phyloP scores from a whole-genome alignment of 2,329 filamentous ascomycete species.

The Penicillium freii region DNA sequence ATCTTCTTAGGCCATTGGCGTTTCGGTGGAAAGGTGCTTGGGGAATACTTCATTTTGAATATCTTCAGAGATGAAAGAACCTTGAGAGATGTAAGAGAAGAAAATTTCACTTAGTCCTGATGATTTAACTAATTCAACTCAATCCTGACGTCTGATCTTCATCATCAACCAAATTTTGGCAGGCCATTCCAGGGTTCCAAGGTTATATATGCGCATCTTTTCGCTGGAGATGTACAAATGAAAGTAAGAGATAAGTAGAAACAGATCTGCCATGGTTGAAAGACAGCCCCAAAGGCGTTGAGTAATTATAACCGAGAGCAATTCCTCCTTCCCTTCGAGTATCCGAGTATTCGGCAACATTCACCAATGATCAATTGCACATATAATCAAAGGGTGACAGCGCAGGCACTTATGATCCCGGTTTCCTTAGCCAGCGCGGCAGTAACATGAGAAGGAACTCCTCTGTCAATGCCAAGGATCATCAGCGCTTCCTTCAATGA shows the following conservation, averaged over 20 bases:
- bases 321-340: background rate
- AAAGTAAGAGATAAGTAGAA: background rate
- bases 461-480: slow-evolving; percentile 72
- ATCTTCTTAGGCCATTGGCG: background rate
- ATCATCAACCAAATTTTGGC: background rate
- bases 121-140: background rate
- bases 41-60: background rate
- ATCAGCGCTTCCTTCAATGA: slow-evolving; percentile 67
- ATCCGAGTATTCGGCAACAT: background rate
- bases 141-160: background rate
- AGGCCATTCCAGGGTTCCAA: too few species aligned
- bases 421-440: slow-evolving; percentile 50
- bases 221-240: background rate
- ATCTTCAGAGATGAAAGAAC: background rate
- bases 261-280: background rate
- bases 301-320: background rate
- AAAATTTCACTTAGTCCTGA: background rate
- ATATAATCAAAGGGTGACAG: slow-evolving; percentile 44
- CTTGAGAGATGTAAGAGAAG: background rate
- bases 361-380: background rate
- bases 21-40: background rate
- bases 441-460: slow-evolving; percentile 58
- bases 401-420: slow-evolving; percentile 54
- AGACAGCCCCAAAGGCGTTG: background rate
- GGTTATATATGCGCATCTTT: too few species aligned